Evolutionary conservation across 2,329 filamentous ascomycete species (phyloP), one percentile per base, ranked within the genome.

Genomic region (Thelonectria discophora): DNA sequence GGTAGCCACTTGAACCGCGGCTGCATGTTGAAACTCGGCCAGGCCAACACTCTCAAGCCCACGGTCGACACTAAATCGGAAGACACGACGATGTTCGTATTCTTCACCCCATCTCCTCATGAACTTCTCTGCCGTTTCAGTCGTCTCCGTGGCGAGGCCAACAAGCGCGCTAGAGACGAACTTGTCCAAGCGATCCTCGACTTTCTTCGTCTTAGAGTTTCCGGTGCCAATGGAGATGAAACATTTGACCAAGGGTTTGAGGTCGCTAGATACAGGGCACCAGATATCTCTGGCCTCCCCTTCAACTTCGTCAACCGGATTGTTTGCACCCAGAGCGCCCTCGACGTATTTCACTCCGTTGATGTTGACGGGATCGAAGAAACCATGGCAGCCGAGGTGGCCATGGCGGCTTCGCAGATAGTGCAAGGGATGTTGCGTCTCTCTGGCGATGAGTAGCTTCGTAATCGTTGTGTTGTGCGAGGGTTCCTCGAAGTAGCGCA

Each of bases 291-390:
- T 45, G 0, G 59, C 59, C 6, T 62, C 59, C n/a, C 18, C 30
- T 15, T 54, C 49, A 0, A 62, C 34, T 5, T 54, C 20, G 0
- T 45, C 49, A 2, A 58, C 43, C 2, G 54, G 59, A 13, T 62
- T 62, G 5, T 58, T 58, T 4, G 43, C 49, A 0, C 59, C 59
- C 3, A 54, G 34, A 6, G 43, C 54, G 0, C 54, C 48, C 15
- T 62, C 54, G 1, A 58, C 49, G 24, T 20, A 57, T 12, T 21
- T 17, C n/a, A 34, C 24, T 37, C 34, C 17, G 21, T 37, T 37
- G 24, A 57, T 45, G 4, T 17, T 9, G 8, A 42, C 34, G 12
- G 37, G 37, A 4, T 62, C 49, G 21, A 62, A 62, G 24, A 54
- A 53, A 3, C 20, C 48, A 2, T 11, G 10, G 54, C 54, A 1